Conservation (phyloP, 345 rosid species). For the Isatis tinctoria region DNA sequence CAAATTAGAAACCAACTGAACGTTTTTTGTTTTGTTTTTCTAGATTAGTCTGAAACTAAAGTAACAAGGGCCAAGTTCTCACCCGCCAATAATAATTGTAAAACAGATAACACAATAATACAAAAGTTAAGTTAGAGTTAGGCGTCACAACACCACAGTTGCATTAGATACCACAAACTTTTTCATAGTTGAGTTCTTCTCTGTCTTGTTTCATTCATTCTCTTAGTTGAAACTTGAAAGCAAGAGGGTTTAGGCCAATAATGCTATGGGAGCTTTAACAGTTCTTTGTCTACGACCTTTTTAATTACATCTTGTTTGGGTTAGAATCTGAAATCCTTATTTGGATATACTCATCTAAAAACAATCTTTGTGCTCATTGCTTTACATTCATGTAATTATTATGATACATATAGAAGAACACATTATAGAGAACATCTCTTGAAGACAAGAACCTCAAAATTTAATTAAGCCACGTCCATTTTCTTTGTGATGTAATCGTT, state of each 20-base stretch:
- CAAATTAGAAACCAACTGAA: background rate
- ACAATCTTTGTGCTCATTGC: background rate
- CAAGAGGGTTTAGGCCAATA: background rate
- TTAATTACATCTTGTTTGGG: background rate
- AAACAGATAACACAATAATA: background rate
- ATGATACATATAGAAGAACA: background rate
- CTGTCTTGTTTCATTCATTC: background rate
- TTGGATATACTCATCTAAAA: background rate
- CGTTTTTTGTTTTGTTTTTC: background rate
- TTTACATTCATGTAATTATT: background rate
- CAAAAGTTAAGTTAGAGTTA: no score
- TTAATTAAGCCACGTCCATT: background rate
- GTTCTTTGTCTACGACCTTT: background rate
- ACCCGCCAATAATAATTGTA: background rate
- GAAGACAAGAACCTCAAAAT: background rate
- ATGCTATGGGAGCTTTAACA: background rate
- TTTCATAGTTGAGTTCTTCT: background rate
- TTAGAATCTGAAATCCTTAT: background rate
- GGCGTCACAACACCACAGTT: no score
- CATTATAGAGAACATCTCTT: background rate
- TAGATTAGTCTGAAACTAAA: background rate
- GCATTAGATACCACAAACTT: slow-evolving; percentile 2
- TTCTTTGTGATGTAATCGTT: background rate
- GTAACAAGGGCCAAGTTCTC: background rate
- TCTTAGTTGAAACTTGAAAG: background rate